Base-by-base conservation (phyloP, 2,329 filamentous ascomycete species). In the Penicillium fuscoglaucum region DNA sequence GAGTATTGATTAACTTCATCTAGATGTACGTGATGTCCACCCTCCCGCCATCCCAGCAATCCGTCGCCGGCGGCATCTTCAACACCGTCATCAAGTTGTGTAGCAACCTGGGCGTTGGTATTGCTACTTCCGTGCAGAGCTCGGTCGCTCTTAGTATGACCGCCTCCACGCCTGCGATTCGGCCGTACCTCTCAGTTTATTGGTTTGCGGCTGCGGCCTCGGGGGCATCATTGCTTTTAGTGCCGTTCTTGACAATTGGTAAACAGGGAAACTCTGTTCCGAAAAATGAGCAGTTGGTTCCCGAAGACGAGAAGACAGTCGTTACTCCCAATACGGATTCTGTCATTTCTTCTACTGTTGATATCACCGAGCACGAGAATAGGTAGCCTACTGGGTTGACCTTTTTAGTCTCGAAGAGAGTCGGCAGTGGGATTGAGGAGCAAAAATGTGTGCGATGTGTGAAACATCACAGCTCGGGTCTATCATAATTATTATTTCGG, bases 21-120 rank as follows among this genome's bases (percentile, higher is more conserved):
- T 59, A 87, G 80, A 87, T 90, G 82, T 90, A 89, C 62, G 86
- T 90, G 54, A 84, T 89, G 79, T 86, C 84, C 4, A 84, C 84
- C 0, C 81, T 90, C 52, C 85, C 86, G 0, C 71, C 77, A 1
- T 77, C 82, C n/a, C 83, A 88, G 62, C 86, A 90, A 64, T 85
- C 84, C 0, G 81, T 89, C 15, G 87, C 86, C 0, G 86, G 87
- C 6, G 86, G 86, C 1, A 84, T 90, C 41, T 86, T 90, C 66
- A 87, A 89, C 70, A 89, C 87, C 3, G 79, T 87, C 24, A 84
- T 84, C 43, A 82, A 86, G 56, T 76, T 89, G 4, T 83, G 82
- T 49, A 80, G 80, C 51, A 86, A 86, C 0, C 74, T 87, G 1
- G 83, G 84, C 4, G 80, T 88, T 54, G 85, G 85, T 1, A 80